Base-by-base conservation (phyloP, 2,329 filamentous ascomycete genomes). In the Apiospora arundinis region DNA sequence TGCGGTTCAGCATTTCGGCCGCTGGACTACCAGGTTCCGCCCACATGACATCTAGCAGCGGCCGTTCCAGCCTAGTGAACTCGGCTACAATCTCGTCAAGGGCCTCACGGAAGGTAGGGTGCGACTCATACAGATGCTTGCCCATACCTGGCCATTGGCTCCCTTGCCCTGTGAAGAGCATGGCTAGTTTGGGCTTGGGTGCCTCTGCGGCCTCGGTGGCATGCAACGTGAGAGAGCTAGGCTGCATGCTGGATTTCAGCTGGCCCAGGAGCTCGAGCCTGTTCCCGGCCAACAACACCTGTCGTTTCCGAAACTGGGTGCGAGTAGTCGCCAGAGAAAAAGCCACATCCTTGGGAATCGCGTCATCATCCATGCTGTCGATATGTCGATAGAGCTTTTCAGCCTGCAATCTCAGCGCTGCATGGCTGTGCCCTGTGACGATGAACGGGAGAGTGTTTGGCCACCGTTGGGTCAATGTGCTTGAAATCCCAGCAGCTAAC, bases 91-190 rank as follows among this genome's bases (percentile, higher is more conserved):
- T 73, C 63, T 76, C 75, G 48, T 68, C 52, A 5, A 82, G 69
- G 0, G 78, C 68, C 12, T 77, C 72, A 2, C 72, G 71, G 69
- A 82, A 82, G 8, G 78, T 56, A 1, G 77, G 76, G 49, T 76
- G 78, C 0, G 68, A 44, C 5, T 73, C 66, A 46, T 70, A 76
- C 21, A 83, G 69, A 21, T 77, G 77, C 42, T 74, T 77, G 9
- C 80, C 79, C 79, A 82, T 82, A 9, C 77, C 77, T 18, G 73
- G 71, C 48, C 74, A 77, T 56, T 81, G 79, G 68, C 76, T 78
- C 4, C 81, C 81, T 73, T 83, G 81, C 0, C 81, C 81, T 0
- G 80, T 81, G 72, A 83, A 83, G 66, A 82, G 74, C 73, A 81
- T 77, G 2, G 76, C 78, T 25, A 82, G 45, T 52, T 67, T 74